Base-by-base conservation (phyloP, 2,329 filamentous ascomycete genomes). In the Cercospora citrullina region DNA sequence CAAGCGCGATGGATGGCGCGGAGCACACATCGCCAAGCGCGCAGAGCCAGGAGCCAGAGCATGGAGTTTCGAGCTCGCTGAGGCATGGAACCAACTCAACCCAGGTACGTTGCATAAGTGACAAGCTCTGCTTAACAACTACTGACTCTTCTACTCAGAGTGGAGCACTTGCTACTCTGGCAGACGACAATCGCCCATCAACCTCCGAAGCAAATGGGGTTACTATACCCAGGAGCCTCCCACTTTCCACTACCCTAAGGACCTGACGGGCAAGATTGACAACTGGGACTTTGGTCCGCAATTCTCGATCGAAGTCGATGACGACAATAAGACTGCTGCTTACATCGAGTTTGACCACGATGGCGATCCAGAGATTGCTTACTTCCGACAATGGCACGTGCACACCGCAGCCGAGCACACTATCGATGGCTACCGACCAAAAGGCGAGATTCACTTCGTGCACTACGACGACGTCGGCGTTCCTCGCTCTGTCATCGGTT, bases 231-330 rank as follows among this genome's bases (percentile, higher is more conserved):
- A 21, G 14, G 55, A 59, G n/a, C 63, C 57, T 10, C 68, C 66
- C 4, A 62, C 14, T 2, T 68, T 71, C 67, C 60, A 68, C 66
- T 84, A 83, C 75, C 71, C 76, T 2, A 70, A 72, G 64, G 68
- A 75, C 14, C 72, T 79, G 4, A 60, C 71, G 1, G 84, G 84
- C 1, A 77, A 78, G 59, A 79, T 84, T 66, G 80, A 77, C 77
- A 85, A 86, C 71, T 85, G 83, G 81, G 81, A 81, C 21, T 84
- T 84, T 66, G 84, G 84, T 4, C 80, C 82, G 0, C 80, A 81
- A 1, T 84, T 83, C 69, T 81, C 78, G 5, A 69, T 83, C 42
- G 69, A 76, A 8, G 77, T 80, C 66, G 66, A 76, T 18, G 78
- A 72, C 30, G 72, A 79, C 33, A 81, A 80, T 69, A 81, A 78